Evolutionary conservation across 2,329 filamentous ascomycete species (phyloP).

Genomic region (Monilinia laxa): DNA sequence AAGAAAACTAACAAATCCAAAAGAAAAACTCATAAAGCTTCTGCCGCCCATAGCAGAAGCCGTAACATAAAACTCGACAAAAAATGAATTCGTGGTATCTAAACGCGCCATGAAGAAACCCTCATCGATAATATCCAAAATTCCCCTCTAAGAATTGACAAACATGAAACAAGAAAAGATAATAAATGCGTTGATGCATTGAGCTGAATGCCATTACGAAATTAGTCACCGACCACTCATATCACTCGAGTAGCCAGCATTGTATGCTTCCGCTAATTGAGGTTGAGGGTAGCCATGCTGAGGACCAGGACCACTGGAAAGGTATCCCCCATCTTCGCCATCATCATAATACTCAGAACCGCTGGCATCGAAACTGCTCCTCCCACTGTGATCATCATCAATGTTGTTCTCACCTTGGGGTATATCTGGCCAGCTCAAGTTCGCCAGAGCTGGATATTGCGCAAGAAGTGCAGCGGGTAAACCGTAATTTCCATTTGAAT

Average conservation of each 20-base stretch:
- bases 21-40: neutral
- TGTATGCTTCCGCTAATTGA: conserved; percentile 38
- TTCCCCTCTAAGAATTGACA: conserved; percentile 17
- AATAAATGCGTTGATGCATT: neutral
- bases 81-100: conserved; percentile 37
- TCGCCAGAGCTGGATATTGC: conserved; percentile 91
- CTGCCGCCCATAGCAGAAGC: conserved; percentile 14
- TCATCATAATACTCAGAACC: conserved; percentile 69
- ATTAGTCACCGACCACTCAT: conserved; percentile 34
- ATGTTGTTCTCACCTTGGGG: conserved; percentile 60
- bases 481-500: conserved; percentile 58
- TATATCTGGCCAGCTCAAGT: conserved; percentile 80
- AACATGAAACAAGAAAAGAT: conserved; percentile 22
- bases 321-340: conserved; percentile 68
- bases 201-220: neutral
- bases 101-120: conserved; percentile 32
- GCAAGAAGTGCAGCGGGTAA: conserved; percentile 86
- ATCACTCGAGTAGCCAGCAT: conserved; percentile 39
- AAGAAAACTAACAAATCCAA: too few species aligned
- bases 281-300: conserved; percentile 37
- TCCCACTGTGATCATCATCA: conserved; percentile 74
- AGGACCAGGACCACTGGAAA: conserved; percentile 47
- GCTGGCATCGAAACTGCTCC: conserved; percentile 79
- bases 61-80: conserved; percentile 17
- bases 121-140: conserved; percentile 22